A percentile compares a stretch with the other conserved stretches of the same genome.
Conservation (phyloP, 768 basidiomycete species). For the Pisolithus marmoratus region DNA sequence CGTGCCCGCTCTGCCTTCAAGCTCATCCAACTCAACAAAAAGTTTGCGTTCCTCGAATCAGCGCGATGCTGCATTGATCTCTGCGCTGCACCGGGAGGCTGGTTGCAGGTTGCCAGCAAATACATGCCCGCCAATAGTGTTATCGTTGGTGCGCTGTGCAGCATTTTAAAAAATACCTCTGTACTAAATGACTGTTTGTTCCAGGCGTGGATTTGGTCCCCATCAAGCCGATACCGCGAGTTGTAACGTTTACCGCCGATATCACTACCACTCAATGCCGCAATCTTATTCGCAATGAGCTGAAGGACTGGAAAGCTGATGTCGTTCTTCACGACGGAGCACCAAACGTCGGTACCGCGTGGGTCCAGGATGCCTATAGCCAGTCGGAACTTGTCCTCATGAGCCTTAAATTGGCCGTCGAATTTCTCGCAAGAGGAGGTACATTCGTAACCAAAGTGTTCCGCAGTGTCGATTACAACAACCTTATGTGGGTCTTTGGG, state of each 20-base stretch:
- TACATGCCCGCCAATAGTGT: constrained; percentile 92
- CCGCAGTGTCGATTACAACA: constrained; percentile 97
- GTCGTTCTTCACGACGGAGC: constrained; percentile 98
- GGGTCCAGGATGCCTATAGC: constrained; percentile 97
- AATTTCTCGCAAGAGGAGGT: constrained; percentile 89
- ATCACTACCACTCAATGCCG: constrained; percentile 93
- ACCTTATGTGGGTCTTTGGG: constrained; percentile 96
- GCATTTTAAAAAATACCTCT: neutral
- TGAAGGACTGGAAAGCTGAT: constrained; percentile 99
- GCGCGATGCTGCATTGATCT: constrained; percentile 95
- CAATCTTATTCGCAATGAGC: constrained; percentile 73
- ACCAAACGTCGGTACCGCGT: constrained; percentile 98
- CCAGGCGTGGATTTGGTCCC: constrained; percentile 92
- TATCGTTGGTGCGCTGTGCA: constrained; percentile 66
- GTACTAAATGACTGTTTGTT: constrained; percentile 5
- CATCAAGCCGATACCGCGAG: constrained; percentile 92
- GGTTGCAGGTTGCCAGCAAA: constrained; percentile 97
- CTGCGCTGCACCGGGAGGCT: constrained; percentile 97
- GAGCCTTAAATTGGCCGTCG: constrained; percentile 91
- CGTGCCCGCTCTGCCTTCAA: constrained; percentile 99
- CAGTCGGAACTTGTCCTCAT: constrained; percentile 96
- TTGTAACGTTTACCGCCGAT: constrained; percentile 87
- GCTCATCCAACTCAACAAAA: constrained; percentile 97
- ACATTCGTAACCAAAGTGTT: constrained; percentile 98
- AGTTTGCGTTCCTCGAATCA: constrained; percentile 86